These are phyloP conservation scores for Ophiostoma sp. DNA, from an alignment of 2,329 filamentous ascomycete species.

Conservation along the genomic window DNA sequence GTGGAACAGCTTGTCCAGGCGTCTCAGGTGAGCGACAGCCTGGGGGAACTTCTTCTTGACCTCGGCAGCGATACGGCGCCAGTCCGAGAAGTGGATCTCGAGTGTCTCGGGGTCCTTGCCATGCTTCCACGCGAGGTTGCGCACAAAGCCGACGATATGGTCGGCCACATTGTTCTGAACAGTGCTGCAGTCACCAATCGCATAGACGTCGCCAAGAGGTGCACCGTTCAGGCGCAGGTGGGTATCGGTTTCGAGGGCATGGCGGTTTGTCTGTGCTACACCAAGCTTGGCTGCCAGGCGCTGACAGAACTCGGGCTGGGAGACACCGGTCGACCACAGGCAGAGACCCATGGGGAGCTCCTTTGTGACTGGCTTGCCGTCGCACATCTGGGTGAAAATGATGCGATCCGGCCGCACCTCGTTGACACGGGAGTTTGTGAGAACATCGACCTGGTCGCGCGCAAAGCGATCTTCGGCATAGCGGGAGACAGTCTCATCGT, in stretches of 20 bases:
- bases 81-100: slow-evolving; percentile 79
- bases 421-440: slow-evolving; percentile 89
- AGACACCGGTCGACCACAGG: slow-evolving; percentile 93
- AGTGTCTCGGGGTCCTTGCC: slow-evolving; percentile 86
- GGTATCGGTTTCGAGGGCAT: slow-evolving; percentile 89
- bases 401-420: slow-evolving; percentile 82
- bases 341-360: slow-evolving; percentile 95
- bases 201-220: slow-evolving; percentile 90
- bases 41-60: slow-evolving; percentile 90
- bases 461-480: slow-evolving; percentile 89
- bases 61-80: slow-evolving; percentile 74
- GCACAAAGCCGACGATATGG: slow-evolving; percentile 83
- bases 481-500: slow-evolving; percentile 86
- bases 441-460: slow-evolving; percentile 83
- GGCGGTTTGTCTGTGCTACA: slow-evolving; percentile 70
- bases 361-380: slow-evolving; percentile 73
- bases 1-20: slow-evolving; percentile 84
- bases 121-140: slow-evolving; percentile 83
- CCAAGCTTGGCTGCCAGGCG: slow-evolving; percentile 71
- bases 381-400: slow-evolving; percentile 75
- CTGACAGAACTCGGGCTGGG: slow-evolving; percentile 76
- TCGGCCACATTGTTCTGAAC: slow-evolving; percentile 97
- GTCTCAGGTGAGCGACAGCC: slow-evolving; percentile 75
- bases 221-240: slow-evolving; percentile 85
- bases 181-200: slow-evolving; percentile 90